These are phyloP conservation scores for Blumeria hordei DNA, from an alignment of 2,329 filamentous ascomycete species.

Conservation along the genomic window DNA sequence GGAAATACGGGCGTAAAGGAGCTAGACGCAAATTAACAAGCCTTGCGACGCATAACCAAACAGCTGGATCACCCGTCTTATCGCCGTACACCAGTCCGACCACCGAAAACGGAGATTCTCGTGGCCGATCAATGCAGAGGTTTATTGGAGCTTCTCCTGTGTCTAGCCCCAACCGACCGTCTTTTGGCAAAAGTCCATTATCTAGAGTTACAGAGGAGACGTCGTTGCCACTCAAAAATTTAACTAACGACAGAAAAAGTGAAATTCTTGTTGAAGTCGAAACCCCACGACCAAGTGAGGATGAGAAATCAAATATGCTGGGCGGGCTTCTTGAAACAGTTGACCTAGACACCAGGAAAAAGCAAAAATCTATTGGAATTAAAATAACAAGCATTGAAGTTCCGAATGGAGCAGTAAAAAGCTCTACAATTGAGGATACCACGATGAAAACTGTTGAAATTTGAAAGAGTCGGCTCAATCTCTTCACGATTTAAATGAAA, in stretches of 20 bases:
- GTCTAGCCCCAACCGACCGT: conserved; percentile 38
- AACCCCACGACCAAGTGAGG: conserved; percentile 14
- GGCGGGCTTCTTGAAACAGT: conserved; percentile 11
- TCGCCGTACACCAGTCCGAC: conserved; percentile 28
- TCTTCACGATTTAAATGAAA: conserved; percentile 6
- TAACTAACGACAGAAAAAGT: conserved; percentile 8
- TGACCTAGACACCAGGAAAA: conserved; percentile 12
- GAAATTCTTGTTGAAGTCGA: conserved; percentile 16
- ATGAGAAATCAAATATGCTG: conserved; percentile 9
- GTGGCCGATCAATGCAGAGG: conserved; percentile 49
- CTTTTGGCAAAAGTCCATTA: conserved; percentile 45
- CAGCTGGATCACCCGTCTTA: conserved; percentile 16
- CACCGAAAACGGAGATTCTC: conserved; percentile 33
- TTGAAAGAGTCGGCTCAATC: conserved; percentile 6
- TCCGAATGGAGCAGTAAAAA: conserved; percentile 6
- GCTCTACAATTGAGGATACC: conserved; percentile 14
- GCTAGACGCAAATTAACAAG: conserved; percentile 25
- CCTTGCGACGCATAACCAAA: conserved; percentile 21
- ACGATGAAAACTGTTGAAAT: conserved; percentile 17
- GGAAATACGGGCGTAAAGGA: conserved; percentile 52
- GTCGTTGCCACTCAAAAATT: conserved; percentile 9
- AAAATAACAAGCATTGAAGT: conserved; percentile 5
- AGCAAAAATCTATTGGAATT: conserved; percentile 7
- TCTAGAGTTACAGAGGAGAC: conserved; percentile 51
- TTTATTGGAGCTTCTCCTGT: conserved; percentile 35